Base-by-base conservation (phyloP, 2,329 filamentous ascomycete genomes). In the Leptodontidium sp. region DNA sequence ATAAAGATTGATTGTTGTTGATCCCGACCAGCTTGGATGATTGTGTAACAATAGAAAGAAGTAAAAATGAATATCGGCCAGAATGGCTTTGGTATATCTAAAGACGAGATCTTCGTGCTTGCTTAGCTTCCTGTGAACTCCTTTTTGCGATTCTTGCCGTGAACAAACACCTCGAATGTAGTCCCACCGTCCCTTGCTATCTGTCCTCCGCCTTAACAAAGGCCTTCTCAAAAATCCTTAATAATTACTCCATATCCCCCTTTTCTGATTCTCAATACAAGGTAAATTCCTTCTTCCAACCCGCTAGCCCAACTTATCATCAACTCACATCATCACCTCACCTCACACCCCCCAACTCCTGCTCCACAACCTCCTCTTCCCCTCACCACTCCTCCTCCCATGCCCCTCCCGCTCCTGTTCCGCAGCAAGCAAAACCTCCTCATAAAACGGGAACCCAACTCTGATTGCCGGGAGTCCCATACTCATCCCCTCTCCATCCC, bases 11-110 rank as follows among this genome's bases (percentile, higher is more conserved):
- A 47, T 32, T 45, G 57, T 24, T 40, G 58, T 47, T 47, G 58
- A 61, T 61, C 40, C 45, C 45, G 61, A 63, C 15, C 26, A 53
- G 61, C 61, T 63, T 67, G 47, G 43, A 64, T 67, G 26, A 50
- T 64, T 61, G 43, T 68, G 61, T 68, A 68, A 58, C 49, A 68
- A 29, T 65, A 68, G 32, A 63, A 64, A 50, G 32, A 64, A 35
- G 55, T 64, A 38, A 24, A 38, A 50, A 63, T 52, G 26, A 52
- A 50, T 52, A 63, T 62, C 38, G 45, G 38, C 55, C 58, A 38
- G 32, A 61, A 53, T 32, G 65, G 65, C 45, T 40, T 61, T 49
- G 64, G 45, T 65, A 65, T 59, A 38, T 26, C n/a, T 47, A 47
- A 59, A 29, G 21, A 47, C 26, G 32, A 12, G 17, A 45, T 47